phyloP scores from a whole-genome alignment of 176 grass and related monocot genomes.

The Coix lacrymajobi region DNA sequence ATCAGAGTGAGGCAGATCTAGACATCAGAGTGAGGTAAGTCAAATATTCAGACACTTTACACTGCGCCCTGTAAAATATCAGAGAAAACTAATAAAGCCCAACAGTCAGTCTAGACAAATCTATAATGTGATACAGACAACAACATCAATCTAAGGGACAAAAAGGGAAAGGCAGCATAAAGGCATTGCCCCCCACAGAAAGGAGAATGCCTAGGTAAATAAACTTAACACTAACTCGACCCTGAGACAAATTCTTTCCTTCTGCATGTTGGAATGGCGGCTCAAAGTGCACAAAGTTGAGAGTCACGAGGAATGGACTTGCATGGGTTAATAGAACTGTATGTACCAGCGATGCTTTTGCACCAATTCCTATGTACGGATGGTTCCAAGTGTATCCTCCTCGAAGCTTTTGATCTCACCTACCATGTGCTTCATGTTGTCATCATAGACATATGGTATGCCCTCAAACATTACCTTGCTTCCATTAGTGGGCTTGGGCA shows the following conservation, averaged over 20 bases:
- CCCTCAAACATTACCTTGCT: constrained; percentile 47
- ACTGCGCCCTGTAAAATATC: neutral
- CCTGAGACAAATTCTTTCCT: neutral
- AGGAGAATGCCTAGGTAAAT: neutral
- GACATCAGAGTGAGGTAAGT: neutral
- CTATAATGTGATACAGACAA: neutral
- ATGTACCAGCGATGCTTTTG: neutral
- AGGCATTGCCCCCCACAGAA: neutral
- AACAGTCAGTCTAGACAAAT: constrained; percentile 17
- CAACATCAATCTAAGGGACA: too few relatives aligned
- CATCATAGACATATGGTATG: constrained; percentile 59
- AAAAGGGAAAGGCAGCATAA: neutral
- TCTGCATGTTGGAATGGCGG: neutral
- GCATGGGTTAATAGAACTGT: neutral
- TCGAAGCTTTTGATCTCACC: constrained; percentile 59
- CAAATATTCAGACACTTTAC: constrained; percentile 21
- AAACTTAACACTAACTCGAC: constrained; percentile 18
- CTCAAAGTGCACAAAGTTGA: neutral
- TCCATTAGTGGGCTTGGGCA: constrained; percentile 26
- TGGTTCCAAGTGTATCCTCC: constrained; percentile 33
- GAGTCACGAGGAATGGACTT: neutral
- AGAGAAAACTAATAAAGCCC: constrained; percentile 1
- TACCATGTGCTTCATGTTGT: constrained; percentile 45
- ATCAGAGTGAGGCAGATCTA: too few relatives aligned
- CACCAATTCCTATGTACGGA: constrained; percentile 12